Evolutionary conservation across 1,139 yeast species (phyloP).

Genomic region (Kurtzmaniella natalensis): DNA sequence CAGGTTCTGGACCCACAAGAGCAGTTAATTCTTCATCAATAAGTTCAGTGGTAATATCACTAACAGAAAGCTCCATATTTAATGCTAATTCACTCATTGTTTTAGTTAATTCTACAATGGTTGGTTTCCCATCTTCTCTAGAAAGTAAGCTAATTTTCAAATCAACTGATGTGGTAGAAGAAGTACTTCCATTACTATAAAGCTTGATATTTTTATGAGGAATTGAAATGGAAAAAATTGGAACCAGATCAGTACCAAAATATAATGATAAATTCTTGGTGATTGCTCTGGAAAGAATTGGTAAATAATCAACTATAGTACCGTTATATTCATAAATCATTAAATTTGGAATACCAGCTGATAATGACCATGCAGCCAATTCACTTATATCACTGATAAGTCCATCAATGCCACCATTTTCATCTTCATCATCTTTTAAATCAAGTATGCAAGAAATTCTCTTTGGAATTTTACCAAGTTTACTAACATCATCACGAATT

Average conservation of each 20-base stretch:
- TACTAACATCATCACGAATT: constrained; percentile 76
- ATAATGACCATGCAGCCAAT: constrained; percentile 79
- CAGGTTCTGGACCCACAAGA: constrained; percentile 88
- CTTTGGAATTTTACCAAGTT: constrained; percentile 71
- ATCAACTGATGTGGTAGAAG: constrained; percentile 30
- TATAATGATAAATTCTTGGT: constrained; percentile 60
- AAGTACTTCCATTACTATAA: constrained; percentile 31
- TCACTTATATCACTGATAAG: constrained; percentile 74
- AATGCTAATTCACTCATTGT: constrained; percentile 77
- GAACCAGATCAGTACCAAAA: constrained; percentile 69
- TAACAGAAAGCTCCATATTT: constrained; percentile 54
- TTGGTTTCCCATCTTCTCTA: constrained; percentile 80
- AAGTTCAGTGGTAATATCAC: constrained; percentile 68
- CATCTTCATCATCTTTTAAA: constrained; percentile 70
- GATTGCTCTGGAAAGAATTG: constrained; percentile 57
- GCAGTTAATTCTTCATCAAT: constrained; percentile 73
- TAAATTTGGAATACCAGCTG: constrained; percentile 72
- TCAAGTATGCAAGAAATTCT: constrained; percentile 70
- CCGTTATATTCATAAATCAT: constrained; percentile 83
- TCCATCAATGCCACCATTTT: constrained; percentile 86
- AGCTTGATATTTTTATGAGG: constrained; percentile 57
- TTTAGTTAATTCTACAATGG: constrained; percentile 82
- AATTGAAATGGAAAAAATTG: constrained; percentile 53
- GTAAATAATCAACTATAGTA: constrained; percentile 47
- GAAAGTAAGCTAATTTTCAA: constrained; percentile 67